phyloP scores from a whole-genome alignment of 306 rosid species.

The Quillaja saponaria region DNA sequence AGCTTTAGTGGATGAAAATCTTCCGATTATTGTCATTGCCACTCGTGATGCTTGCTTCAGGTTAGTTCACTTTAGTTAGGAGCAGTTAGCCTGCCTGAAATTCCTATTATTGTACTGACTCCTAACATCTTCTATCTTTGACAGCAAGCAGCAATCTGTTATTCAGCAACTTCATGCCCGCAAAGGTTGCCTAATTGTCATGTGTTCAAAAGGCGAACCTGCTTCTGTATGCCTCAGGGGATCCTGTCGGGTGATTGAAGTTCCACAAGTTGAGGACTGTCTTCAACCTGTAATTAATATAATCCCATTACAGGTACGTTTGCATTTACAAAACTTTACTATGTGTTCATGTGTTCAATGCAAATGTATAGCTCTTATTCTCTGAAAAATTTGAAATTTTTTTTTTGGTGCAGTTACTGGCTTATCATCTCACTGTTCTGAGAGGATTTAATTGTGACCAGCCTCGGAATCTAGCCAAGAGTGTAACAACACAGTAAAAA shows the following conservation, averaged over 20 bases:
- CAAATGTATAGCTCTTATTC: too few relatives aligned
- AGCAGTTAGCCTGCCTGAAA: constrained; percentile 13
- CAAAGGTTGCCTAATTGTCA: constrained; percentile 84
- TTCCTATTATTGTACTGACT: constrained; percentile 32
- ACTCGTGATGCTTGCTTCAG: constrained; percentile 96
- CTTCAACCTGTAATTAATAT: constrained; percentile 95
- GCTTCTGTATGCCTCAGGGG: constrained; percentile 61
- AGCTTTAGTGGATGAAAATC: constrained; percentile 95
- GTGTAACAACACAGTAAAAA: constrained; percentile 76
- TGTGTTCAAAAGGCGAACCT: constrained; percentile 92
- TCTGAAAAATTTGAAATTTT: too few relatives aligned
- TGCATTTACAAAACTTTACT: not conserved
- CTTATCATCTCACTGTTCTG: constrained; percentile 94
- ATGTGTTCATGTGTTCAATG: too few relatives aligned
- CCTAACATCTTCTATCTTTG: constrained; percentile 24
- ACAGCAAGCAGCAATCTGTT: constrained; percentile 99
- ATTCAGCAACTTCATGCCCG: constrained; percentile 99
- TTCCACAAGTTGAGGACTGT: constrained; percentile 90
- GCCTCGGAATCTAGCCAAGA: constrained; percentile 98
- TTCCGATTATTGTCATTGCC: constrained; percentile 84
- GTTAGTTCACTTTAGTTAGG: constrained; percentile 44
- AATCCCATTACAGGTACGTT: constrained; percentile 80
- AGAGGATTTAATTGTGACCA: constrained; percentile 95
- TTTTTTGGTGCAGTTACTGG: constrained; percentile 70
- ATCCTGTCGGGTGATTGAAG: constrained; percentile 79